phyloP scores from a whole-genome alignment of 768 basidiomycete species.

The Hypholoma sublateritium region DNA sequence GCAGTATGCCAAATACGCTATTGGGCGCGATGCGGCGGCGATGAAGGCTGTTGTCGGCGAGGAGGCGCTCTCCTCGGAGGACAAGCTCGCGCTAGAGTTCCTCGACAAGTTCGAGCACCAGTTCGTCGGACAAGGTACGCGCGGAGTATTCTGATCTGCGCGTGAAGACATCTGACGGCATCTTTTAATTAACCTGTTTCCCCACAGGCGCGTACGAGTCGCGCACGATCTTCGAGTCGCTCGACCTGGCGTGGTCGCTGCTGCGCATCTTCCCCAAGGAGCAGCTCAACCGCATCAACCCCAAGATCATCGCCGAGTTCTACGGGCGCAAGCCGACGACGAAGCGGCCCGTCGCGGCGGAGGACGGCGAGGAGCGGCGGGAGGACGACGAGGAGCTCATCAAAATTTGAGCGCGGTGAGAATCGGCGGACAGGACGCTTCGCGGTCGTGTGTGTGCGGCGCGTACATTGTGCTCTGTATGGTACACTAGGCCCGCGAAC shows the following conservation, averaged over 20 bases:
- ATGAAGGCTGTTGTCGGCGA: conserved; percentile 99
- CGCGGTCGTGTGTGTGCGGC: neutral
- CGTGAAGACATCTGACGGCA: neutral
- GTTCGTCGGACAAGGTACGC: conserved; percentile 92
- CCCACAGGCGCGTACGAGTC: conserved; percentile 85
- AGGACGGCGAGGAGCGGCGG: conserved; percentile 44
- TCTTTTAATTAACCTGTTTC: neutral
- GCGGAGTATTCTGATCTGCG: neutral
- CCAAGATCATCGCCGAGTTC: conserved; percentile 93
- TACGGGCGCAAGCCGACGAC: conserved; percentile 83
- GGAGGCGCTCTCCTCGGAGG: conserved; percentile 92
- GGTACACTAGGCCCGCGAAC: neutral
- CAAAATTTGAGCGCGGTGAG: conserved; percentile 19
- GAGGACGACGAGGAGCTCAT: conserved; percentile 33
- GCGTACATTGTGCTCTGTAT: neutral
- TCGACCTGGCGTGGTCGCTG: conserved; percentile 96
- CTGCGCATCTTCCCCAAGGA: conserved; percentile 99
- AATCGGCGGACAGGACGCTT: neutral
- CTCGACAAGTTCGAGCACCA: conserved; percentile 96
- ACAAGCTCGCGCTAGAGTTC: conserved; percentile 97
- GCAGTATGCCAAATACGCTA: conserved; percentile 97
- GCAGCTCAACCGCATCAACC: conserved; percentile 95
- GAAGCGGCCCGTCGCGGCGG: conserved; percentile 47
- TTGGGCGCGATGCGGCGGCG: conserved; percentile 92
- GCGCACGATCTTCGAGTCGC: conserved; percentile 93